Percentiles rank a stretch among this genome's conserved stretches.
These are phyloP conservation scores for Diutina siamensis DNA, from an alignment of 1,139 yeast species.

Conservation along the genomic window DNA sequence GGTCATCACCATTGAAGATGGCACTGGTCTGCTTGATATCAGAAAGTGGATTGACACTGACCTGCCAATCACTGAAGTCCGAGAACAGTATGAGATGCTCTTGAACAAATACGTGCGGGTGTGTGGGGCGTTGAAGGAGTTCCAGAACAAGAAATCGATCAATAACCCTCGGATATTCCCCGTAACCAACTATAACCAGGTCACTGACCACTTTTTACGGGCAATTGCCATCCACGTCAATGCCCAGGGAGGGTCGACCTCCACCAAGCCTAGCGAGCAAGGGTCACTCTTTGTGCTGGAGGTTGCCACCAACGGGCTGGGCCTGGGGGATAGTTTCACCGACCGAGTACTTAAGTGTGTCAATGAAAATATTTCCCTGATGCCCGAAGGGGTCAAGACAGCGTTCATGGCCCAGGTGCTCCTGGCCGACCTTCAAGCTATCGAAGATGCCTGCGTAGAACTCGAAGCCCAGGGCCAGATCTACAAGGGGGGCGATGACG, in stretches of 20 bases:
- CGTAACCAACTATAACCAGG: constrained; percentile 61
- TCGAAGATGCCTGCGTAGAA: constrained; percentile 34
- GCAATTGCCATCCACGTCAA: constrained; percentile 55
- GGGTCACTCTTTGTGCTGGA: constrained; percentile 33
- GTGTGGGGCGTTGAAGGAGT: constrained; percentile 62
- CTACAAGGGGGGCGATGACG: constrained; percentile 58
- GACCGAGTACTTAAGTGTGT: constrained; percentile 16
- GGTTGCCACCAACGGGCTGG: neutral
- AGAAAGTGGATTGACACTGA: constrained; percentile 58
- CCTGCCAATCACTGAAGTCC: constrained; percentile 21
- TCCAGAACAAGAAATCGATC: constrained; percentile 53
- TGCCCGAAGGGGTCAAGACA: constrained; percentile 67
- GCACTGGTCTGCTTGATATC: constrained; percentile 67
- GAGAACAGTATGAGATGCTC: constrained; percentile 21
- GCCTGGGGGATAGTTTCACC: neutral
- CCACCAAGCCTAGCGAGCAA: constrained; percentile 13
- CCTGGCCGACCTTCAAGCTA: constrained; percentile 37
- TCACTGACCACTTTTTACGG: constrained; percentile 63
- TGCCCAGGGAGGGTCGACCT: constrained; percentile 27
- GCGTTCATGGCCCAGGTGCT: constrained; percentile 47
- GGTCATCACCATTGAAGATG: constrained; percentile 63
- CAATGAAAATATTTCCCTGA: constrained; percentile 38
- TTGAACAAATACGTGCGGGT: constrained; percentile 49
- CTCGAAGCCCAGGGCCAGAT: constrained; percentile 56
- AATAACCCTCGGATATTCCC: constrained; percentile 53